Evolutionary conservation across 768 basidiomycete species (phyloP).

Genomic region (Neoboletus subvelutipes): DNA sequence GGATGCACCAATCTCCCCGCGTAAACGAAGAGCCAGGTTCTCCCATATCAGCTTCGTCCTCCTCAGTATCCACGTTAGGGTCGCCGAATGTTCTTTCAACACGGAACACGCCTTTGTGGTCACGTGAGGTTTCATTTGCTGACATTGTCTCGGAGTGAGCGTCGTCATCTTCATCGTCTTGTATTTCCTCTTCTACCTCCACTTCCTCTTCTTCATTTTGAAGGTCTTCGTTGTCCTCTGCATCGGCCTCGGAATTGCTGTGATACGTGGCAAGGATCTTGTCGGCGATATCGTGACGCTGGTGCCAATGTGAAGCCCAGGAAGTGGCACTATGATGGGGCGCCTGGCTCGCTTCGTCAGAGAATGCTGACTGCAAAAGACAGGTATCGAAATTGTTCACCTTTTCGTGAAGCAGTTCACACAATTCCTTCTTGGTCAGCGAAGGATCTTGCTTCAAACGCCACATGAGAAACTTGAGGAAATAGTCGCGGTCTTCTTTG

Average conservation of each 20-base stretch:
- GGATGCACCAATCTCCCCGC: conserved; percentile 59
- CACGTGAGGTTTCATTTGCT: conserved; percentile 15
- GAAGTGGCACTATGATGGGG: conserved; percentile 63
- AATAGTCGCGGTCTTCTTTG: conserved; percentile 61
- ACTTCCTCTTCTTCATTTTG: conserved; percentile 36
- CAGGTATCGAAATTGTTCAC: conserved; percentile 24
- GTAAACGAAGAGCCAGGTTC: conserved; percentile 47
- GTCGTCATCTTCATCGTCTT: conserved; percentile 20
- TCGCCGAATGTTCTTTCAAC: conserved; percentile 23
- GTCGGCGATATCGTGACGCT: conserved; percentile 63
- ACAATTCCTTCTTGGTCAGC: conserved; percentile 53
- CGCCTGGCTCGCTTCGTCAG: conserved; percentile 41
- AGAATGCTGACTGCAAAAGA: neutral
- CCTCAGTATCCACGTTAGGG: conserved; percentile 25
- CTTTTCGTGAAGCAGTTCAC: conserved; percentile 55
- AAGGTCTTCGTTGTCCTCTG: conserved; percentile 34
- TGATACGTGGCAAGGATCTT: conserved; percentile 49
- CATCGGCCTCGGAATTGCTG: conserved; percentile 32
- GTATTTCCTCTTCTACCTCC: conserved; percentile 28
- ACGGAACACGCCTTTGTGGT: conserved; percentile 19
- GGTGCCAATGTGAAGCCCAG: conserved; percentile 69
- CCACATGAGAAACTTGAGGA: conserved; percentile 67
- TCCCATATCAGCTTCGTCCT: conserved; percentile 49
- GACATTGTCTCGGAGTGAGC: conserved; percentile 25
- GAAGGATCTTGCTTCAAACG: conserved; percentile 52